Percentiles rank a stretch among this genome's conserved stretches.
phyloP scores from a whole-genome alignment of 1,284 basidiomycete genomes.

The Fomitiporia mediterranea region DNA sequence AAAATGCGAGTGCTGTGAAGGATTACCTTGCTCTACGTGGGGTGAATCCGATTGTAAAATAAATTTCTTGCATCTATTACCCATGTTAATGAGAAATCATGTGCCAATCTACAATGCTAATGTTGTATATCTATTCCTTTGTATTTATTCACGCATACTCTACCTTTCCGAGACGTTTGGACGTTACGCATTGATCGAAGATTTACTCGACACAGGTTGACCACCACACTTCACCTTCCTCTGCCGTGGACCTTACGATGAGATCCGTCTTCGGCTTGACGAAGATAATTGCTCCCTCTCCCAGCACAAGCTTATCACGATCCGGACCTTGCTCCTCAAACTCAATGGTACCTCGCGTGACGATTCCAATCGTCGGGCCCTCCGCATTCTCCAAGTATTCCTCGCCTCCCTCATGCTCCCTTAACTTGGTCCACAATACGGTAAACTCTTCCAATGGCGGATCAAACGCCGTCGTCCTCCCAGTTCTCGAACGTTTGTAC shows the following conservation, averaged over 20 bases:
- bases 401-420: not conserved
- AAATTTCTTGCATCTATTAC: not conserved
- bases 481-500: slow-evolving; percentile 15
- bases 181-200: no score
- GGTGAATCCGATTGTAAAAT: slow-evolving; percentile 48
- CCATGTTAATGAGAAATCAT: no score
- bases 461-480: slow-evolving; percentile 19
- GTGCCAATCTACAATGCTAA: no score
- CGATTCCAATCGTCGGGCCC: slow-evolving; percentile 24
- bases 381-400: slow-evolving; percentile 13
- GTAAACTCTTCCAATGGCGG: slow-evolving; percentile 25
- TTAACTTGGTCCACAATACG: slow-evolving; percentile 22
- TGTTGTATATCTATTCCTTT: no score
- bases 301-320: slow-evolving; percentile 6
- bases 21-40: slow-evolving; percentile 46
- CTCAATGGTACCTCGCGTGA: slow-evolving; percentile 15
- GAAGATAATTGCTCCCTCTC: slow-evolving; percentile 20
- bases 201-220: slow-evolving; percentile 19
- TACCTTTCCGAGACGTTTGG: no score
- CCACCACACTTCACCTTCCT: slow-evolving; percentile 21
- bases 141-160: no score
- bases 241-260: not conserved
- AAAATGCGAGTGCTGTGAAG: slow-evolving; percentile 45
- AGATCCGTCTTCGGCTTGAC: slow-evolving; percentile 19
- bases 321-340: slow-evolving; percentile 13